Evolutionary conservation across 352 stramenopile genomes (phyloP).

Genomic region (Saprolegnia parasitica): DNA sequence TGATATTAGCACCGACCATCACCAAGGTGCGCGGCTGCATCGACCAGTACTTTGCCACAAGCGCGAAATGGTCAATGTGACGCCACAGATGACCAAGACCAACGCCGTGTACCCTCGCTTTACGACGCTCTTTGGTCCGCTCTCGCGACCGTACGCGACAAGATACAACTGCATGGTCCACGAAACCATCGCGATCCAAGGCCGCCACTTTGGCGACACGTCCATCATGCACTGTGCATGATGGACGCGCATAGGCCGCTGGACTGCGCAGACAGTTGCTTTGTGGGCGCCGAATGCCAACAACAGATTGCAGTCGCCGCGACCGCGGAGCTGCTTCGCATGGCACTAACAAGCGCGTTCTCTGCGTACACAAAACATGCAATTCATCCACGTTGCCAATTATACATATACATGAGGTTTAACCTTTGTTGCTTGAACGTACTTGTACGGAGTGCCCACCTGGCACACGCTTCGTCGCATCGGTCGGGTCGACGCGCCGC

Average conservation of each 20-base stretch:
- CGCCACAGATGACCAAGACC: slow-evolving; percentile 36
- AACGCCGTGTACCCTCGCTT: slow-evolving; percentile 47
- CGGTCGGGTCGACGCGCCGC: too few relatives aligned
- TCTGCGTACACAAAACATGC: slow-evolving; percentile 91
- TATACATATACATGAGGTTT: too few relatives aligned
- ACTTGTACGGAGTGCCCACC: too few relatives aligned
- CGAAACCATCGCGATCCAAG: slow-evolving; percentile 53
- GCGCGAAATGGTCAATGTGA: slow-evolving; percentile 46
- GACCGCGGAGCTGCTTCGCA: too few relatives aligned
- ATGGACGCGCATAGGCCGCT: too few relatives aligned
- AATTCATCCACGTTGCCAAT: too few relatives aligned
- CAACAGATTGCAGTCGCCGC: too few relatives aligned
- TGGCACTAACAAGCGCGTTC: too few relatives aligned
- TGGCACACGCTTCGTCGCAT: too few relatives aligned
- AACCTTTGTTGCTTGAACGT: too few relatives aligned
- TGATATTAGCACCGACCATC: slow-evolving; percentile 43
- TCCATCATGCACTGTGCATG: slow-evolving; percentile 64
- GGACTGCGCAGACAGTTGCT: too few relatives aligned
- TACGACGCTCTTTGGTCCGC: slow-evolving; percentile 34
- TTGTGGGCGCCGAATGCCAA: too few relatives aligned
- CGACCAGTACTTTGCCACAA: slow-evolving; percentile 53
- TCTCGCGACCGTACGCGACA: slow-evolving; percentile 47
- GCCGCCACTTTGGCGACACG: slow-evolving; percentile 65
- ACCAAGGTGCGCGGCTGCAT: slow-evolving; percentile 76
- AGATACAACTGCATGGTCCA: slow-evolving; percentile 73